Percentiles rank a stretch among this genome's conserved stretches.
Evolutionary conservation across 192 early-diverging fungal genomes (phyloP).

Genomic region (Backusella sp.): DNA sequence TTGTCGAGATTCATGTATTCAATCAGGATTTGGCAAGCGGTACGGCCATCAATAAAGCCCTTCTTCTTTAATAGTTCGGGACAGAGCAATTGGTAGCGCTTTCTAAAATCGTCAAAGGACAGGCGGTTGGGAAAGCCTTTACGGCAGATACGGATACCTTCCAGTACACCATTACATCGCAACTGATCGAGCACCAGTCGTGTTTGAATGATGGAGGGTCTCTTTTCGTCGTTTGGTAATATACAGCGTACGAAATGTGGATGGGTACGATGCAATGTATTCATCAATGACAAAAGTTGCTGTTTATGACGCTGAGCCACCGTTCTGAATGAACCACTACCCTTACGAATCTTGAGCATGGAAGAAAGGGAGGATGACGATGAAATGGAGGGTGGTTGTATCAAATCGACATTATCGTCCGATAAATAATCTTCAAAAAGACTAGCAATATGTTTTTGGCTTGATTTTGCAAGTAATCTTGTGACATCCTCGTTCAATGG

Average conservation of each 20-base stretch:
- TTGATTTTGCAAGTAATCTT: conserved; percentile 77
- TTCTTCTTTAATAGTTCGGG: conserved; percentile 73
- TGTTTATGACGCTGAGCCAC: conserved; percentile 96
- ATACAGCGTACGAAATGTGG: conserved; percentile 99
- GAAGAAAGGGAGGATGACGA: conserved; percentile 31
- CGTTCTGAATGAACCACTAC: conserved; percentile 87
- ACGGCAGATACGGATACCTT: conserved; percentile 95
- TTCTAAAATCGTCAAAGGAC: conserved; percentile 89
- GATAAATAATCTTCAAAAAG: conserved; percentile 83
- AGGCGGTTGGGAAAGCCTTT: conserved; percentile 95
- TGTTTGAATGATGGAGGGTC: conserved; percentile 77
- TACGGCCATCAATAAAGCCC: conserved; percentile 88
- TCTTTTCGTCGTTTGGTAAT: conserved; percentile 91
- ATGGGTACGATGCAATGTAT: conserved; percentile 84
- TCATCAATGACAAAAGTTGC: conserved; percentile 85
- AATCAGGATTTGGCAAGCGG: conserved; percentile 78
- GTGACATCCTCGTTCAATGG: conserved; percentile 94
- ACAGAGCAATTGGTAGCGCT: conserved; percentile 90
- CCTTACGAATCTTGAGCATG: conserved; percentile 54
- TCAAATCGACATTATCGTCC: conserved; percentile 44
- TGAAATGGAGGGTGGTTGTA: conserved; percentile 13
- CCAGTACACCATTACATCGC: conserved; percentile 95
- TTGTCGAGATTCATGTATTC: conserved; percentile 74
- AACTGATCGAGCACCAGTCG: conserved; percentile 91
- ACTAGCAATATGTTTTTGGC: conserved; percentile 72